Evolutionary conservation across 1,284 basidiomycete genomes (phyloP), one percentile per base, ranked within the genome.

Genomic region (Cryptococcus sp.): DNA sequence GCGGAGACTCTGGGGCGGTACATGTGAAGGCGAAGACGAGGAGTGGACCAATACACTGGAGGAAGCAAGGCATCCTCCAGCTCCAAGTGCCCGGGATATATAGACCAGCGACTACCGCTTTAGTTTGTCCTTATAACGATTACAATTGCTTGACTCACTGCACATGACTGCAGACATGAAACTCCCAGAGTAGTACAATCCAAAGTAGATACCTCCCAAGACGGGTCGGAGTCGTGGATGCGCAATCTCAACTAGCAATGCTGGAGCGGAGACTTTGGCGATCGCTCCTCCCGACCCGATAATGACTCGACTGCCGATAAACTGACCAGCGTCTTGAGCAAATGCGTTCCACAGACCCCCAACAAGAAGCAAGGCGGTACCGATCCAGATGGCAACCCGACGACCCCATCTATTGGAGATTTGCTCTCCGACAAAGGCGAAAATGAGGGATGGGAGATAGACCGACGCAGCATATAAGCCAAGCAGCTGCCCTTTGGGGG

Each of bases 231-330:
- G 7, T 14, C 14, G 4, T 14, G 39, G 43, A 46, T 61, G 61
- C 19, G 55, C 54, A n/a, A 64, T 54, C 46, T 59, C 54, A 36
- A 56, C 28, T 28, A 62, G 54, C 14, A 65, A 55, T 5, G 56
- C 47, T 0, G 59, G 55, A 1, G 56, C 61, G 25, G 47, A 55
- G 21, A 61, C 52, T 37, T 62, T 64, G 25, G 63, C 62, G 43
- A 69, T 60, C 44, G 62, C 57, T 11, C 56, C 63, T 2, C 62
- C 61, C 9, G 59, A 52, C 18, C 63, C 65, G 46, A 59, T 57
- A 50, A 61, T 34, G 32, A 39, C 23, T 25, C 36, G 36, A n/a
- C 36, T 19, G 36, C 14, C 19, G 32, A 60, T 7, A 47, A 54
- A 18, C 56, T 54, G 16, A 52, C 56, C 2, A 57, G 45, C 7